These are phyloP conservation scores for Hypomyces perniciosus DNA, from an alignment of 2,329 filamentous ascomycete species.

Conservation along the genomic window DNA sequence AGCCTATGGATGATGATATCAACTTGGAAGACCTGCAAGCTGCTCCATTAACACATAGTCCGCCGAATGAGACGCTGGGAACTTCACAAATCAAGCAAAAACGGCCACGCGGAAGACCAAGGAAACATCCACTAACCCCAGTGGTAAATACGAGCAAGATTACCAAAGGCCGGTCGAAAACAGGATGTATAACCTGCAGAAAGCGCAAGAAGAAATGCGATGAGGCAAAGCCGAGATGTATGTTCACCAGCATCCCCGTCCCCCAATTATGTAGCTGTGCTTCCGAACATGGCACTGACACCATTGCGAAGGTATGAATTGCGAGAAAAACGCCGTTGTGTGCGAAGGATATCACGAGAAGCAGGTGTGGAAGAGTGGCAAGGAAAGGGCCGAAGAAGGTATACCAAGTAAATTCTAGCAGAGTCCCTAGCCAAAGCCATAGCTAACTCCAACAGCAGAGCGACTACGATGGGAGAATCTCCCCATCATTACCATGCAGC, in stretches of 20 bases:
- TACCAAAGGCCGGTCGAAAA: slow-evolving; percentile 70
- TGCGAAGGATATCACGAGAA: slow-evolving; percentile 88
- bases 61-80: slow-evolving; percentile 17
- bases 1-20: slow-evolving; percentile 52
- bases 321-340: slow-evolving; percentile 86
- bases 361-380: slow-evolving; percentile 81
- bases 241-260: neutral
- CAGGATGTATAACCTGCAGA: slow-evolving; percentile 61
- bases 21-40: slow-evolving; percentile 47
- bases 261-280: neutral
- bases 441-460: slow-evolving; percentile 32
- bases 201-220: slow-evolving; percentile 69
- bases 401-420: slow-evolving; percentile 17
- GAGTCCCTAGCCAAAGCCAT: neutral
- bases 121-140: slow-evolving; percentile 68
- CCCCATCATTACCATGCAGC: slow-evolving; percentile 51
- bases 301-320: slow-evolving; percentile 64
- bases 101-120: slow-evolving; percentile 70
- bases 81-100: slow-evolving; percentile 42
- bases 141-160: slow-evolving; percentile 57
- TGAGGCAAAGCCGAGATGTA: slow-evolving; percentile 61
- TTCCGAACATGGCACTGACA: slow-evolving; percentile 1
- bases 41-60: slow-evolving; percentile 23
- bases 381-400: slow-evolving; percentile 67
- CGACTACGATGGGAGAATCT: slow-evolving; percentile 43